Conservation (phyloP, 208 protist genomes). For the Phytomonas serpens region DNA sequence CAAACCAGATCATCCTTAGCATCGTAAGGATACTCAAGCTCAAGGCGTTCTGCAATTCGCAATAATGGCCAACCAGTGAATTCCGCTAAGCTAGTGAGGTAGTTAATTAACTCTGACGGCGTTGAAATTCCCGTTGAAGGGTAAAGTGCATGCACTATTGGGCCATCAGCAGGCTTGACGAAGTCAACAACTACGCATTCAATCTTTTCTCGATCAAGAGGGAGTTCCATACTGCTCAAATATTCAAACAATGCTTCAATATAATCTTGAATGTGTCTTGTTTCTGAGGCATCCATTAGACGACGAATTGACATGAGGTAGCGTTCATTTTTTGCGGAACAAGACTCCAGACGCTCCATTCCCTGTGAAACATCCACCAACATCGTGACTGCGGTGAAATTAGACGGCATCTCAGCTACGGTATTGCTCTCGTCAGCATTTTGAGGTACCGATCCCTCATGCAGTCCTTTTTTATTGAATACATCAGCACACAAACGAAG, state of each 20-base stretch:
- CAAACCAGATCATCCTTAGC: slow-evolving; percentile 42
- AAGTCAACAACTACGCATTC: slow-evolving; percentile 40
- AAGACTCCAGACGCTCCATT: slow-evolving; percentile 46
- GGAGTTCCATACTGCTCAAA: slow-evolving; percentile 31
- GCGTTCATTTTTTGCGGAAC: slow-evolving; percentile 49
- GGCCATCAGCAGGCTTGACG: slow-evolving; percentile 40
- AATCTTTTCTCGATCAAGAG: slow-evolving; percentile 52
- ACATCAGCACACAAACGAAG: slow-evolving; percentile 5
- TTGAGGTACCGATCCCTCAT: not conserved
- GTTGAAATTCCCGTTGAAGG: slow-evolving; percentile 46
- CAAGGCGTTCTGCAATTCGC: slow-evolving; percentile 51
- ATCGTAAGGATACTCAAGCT: slow-evolving; percentile 50
- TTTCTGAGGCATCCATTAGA: slow-evolving; percentile 44
- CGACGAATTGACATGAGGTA: slow-evolving; percentile 55
- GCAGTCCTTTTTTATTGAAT: not conserved
- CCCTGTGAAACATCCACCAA: slow-evolving; percentile 59
- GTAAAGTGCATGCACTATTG: slow-evolving; percentile 68
- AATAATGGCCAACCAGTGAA: slow-evolving; percentile 53
- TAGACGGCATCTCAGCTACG: slow-evolving; percentile 18
- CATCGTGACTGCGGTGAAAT: slow-evolving; percentile 23
- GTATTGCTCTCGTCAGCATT: not conserved
- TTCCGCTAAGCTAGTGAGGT: slow-evolving; percentile 67
- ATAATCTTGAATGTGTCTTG: slow-evolving; percentile 64
- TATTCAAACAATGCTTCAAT: slow-evolving; percentile 49
- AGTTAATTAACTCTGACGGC: slow-evolving; percentile 61